phyloP scores from a whole-genome alignment of 208 protist genomes.

The Trypanosoma platydactyli region DNA sequence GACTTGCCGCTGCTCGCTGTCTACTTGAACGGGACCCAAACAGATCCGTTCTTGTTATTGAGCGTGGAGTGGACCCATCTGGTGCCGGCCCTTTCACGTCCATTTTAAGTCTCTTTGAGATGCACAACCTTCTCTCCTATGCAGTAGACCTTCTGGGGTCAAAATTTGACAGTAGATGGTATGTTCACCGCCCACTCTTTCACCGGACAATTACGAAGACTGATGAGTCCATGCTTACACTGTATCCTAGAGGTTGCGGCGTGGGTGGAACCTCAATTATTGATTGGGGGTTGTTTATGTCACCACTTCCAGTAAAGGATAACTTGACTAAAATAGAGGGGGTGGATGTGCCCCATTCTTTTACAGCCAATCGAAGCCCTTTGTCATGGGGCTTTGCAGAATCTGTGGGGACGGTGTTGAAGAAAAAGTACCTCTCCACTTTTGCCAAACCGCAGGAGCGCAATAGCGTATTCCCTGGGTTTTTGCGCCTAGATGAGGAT shows the following conservation, averaged over 20 bases:
- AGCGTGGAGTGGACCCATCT: slow-evolving; percentile 36
- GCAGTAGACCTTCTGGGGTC: slow-evolving; percentile 20
- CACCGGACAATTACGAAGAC: background rate
- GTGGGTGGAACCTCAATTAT: slow-evolving; percentile 57
- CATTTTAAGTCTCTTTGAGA: background rate
- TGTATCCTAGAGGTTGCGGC: slow-evolving; percentile 23
- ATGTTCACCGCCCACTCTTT: slow-evolving; percentile 11
- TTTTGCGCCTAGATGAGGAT: slow-evolving; percentile 59
- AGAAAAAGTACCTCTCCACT: slow-evolving; percentile 27
- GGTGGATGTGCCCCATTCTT: slow-evolving; percentile 28
- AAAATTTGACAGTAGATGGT: slow-evolving; percentile 2
- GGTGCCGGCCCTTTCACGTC: background rate
- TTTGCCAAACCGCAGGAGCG: slow-evolving; percentile 16
- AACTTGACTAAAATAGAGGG: background rate
- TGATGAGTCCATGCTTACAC: background rate
- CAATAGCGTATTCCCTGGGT: slow-evolving; percentile 35
- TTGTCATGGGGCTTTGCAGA: slow-evolving; percentile 76
- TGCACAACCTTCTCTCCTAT: slow-evolving; percentile 19
- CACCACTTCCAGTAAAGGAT: slow-evolving; percentile 3
- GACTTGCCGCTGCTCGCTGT: slow-evolving; percentile 48
- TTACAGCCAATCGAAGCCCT: slow-evolving; percentile 41
- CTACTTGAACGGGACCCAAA: slow-evolving; percentile 32
- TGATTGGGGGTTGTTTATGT: slow-evolving; percentile 63
- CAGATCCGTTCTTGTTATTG: slow-evolving; percentile 51
- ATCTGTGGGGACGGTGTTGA: slow-evolving; percentile 17